Evolutionary conservation across 2,329 filamentous ascomycete species (phyloP).

Genomic region (Trichophyton rubrum): DNA sequence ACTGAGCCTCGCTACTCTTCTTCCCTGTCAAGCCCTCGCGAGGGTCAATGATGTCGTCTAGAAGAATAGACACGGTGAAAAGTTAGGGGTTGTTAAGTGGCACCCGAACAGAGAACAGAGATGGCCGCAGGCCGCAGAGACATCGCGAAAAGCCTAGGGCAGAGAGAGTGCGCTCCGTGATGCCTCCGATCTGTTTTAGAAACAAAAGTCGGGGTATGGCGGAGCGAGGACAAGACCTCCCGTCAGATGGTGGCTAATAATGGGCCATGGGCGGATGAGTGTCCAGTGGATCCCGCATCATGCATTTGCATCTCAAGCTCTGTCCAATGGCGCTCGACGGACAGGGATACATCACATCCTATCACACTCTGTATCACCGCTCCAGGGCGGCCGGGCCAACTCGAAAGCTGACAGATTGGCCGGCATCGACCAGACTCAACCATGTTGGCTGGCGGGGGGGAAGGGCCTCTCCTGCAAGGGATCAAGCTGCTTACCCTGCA

Average conservation of each 20-base stretch:
- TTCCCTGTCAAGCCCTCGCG: background rate
- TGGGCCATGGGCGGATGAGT: background rate
- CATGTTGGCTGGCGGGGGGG: background rate
- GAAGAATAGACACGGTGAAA: background rate
- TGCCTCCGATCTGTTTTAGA: background rate
- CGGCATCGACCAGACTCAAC: background rate
- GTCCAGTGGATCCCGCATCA: background rate
- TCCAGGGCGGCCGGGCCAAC: background rate
- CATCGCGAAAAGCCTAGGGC: too few species aligned
- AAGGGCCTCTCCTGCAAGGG: background rate
- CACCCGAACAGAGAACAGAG: too few species aligned
- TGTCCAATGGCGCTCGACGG: background rate
- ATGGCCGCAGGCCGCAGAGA: too few species aligned
- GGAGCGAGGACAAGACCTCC: background rate
- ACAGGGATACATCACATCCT: background rate
- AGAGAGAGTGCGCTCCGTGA: too few species aligned
- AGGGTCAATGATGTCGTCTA: background rate
- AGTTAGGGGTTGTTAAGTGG: too few species aligned
- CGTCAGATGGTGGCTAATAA: background rate
- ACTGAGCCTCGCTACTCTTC: background rate
- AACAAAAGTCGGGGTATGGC: background rate
- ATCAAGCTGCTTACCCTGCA: background rate
- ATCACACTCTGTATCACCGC: conserved; percentile 4
- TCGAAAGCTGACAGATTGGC: background rate
- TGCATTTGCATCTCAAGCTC: background rate